Evolutionary conservation across 2,329 filamentous ascomycete genomes (phyloP).

Genomic region (Penicillium sp.): DNA sequence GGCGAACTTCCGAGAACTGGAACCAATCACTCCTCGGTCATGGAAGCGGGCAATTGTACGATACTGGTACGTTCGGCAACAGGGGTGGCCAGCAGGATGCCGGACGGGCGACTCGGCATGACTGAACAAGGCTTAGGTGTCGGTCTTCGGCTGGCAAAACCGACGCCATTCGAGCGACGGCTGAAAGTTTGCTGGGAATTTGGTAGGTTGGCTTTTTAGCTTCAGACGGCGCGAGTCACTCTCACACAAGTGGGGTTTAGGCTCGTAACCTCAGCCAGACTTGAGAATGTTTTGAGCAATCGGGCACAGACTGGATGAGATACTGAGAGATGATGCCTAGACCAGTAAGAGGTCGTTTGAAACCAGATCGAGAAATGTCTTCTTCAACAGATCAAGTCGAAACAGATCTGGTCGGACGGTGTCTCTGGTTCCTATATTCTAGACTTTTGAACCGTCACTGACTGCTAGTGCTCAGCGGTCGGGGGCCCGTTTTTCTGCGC

Average conservation of each 20-base stretch:
- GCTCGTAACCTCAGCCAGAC: no score
- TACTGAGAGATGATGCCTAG: no score
- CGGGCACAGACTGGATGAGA: no score
- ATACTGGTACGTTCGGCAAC: not conserved
- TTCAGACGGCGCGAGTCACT: not conserved
- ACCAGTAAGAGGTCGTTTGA: no score
- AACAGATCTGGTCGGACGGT: no score
- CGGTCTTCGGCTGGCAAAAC: constrained; percentile 25
- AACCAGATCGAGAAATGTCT: no score
- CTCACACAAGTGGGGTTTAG: no score
- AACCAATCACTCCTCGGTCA: constrained; percentile 19
- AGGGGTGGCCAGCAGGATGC: not conserved
- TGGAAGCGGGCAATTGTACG: not conserved
- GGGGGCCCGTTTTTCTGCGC: not conserved
- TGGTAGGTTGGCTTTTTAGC: not conserved
- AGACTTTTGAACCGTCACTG: no score
- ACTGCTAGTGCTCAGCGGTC: no score
- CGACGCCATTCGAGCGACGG: not conserved
- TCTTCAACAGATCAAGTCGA: no score
- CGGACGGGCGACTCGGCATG: constrained; percentile 5
- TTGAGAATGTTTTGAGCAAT: no score
- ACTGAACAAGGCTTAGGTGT: constrained; percentile 14
- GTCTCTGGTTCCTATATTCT: no score
- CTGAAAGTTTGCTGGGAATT: not conserved
- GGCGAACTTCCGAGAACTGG: constrained; percentile 23